phyloP scores from a whole-genome alignment of 1,284 basidiomycete species.

The Inonotus obliquus region DNA sequence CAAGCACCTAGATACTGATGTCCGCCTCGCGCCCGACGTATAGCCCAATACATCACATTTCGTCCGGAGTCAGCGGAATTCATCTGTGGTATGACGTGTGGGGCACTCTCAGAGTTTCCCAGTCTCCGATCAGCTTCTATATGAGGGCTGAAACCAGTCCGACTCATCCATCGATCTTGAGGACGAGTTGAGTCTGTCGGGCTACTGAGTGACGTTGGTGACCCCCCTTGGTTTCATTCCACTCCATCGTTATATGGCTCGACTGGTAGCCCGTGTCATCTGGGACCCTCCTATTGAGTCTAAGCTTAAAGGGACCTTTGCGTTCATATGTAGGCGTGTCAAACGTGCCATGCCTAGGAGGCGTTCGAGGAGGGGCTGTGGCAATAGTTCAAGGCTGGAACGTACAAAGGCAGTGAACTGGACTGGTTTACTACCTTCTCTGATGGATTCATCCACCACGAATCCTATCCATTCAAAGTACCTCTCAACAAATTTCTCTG shows the following conservation, averaged over 20 bases:
- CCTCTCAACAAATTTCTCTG: slow-evolving; percentile 19
- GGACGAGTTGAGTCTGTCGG: background rate
- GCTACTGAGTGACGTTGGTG: background rate
- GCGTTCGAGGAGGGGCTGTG: slow-evolving; percentile 4
- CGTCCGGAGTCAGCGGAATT: too few relatives aligned
- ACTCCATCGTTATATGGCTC: background rate
- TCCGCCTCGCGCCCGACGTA: too few relatives aligned
- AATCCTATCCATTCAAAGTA: slow-evolving; percentile 43
- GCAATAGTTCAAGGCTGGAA: background rate
- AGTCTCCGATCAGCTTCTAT: too few relatives aligned
- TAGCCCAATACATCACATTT: too few relatives aligned
- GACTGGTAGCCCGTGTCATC: background rate
- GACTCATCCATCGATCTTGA: background rate
- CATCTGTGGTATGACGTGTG: too few relatives aligned
- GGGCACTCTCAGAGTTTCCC: too few relatives aligned
- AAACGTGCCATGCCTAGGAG: slow-evolving; percentile 6
- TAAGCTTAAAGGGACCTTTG: slow-evolving; percentile 1
- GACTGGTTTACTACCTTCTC: background rate
- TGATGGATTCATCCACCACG: slow-evolving; percentile 10
- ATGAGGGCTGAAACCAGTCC: too few relatives aligned
- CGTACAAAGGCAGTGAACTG: background rate
- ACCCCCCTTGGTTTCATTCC: background rate
- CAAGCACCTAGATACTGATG: too few relatives aligned
- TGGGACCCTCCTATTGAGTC: background rate
- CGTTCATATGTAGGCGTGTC: background rate